Evolutionary conservation across 768 basidiomycete genomes (phyloP), one percentile per base, ranked within the genome.

Genomic region (Hirschioporus abietinus): DNA sequence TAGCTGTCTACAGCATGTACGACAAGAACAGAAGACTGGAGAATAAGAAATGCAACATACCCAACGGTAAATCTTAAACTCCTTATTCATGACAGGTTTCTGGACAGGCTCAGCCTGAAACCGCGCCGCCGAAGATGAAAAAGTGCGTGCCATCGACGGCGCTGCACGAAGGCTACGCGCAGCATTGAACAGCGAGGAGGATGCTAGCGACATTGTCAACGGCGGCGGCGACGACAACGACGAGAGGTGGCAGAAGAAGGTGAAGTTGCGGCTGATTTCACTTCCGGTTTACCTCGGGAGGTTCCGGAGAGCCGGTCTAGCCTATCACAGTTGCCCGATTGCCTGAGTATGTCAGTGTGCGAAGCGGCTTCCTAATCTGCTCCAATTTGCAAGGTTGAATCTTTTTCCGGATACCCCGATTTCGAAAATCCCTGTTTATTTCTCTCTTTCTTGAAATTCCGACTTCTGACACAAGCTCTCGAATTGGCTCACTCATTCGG

Each of bases 11-110:
- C 30, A 8, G 24, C 63, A 34, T n/a, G 30, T 30, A 66, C 58
- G 63, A 60, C 65, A 68, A 42, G n/a, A n/a, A n/a, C n/a, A n/a
- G n/a, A n/a, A n/a, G 36, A 58, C 8, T 30, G 30, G 24, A 63
- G 27, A 63, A 65, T 63, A 64, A 65, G 18, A 64, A 23, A 27
- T 18, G 17, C 27, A 25, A 81, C 87, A 68, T 66, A 93, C 93
- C 95, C 97, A 99, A 76, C 97, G 92, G 81, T 99, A 99, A 70
- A 99, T 95, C 84, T 96, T 93, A 84, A 99, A 98, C 78, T 95
- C 91, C 82, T 99, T 99, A 73, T 89, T 81, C 71, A 91, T 74
- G 20, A 86, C 85, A 0, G 88, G 86, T 76, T 91, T 92, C 79
- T 89, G 81, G 1, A 78, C 76, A 0, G 88, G 86, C 1, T 85